phyloP scores from a whole-genome alignment of 495 filamentous ascomycete species.

The Melanomma pulvis-pyrius region DNA sequence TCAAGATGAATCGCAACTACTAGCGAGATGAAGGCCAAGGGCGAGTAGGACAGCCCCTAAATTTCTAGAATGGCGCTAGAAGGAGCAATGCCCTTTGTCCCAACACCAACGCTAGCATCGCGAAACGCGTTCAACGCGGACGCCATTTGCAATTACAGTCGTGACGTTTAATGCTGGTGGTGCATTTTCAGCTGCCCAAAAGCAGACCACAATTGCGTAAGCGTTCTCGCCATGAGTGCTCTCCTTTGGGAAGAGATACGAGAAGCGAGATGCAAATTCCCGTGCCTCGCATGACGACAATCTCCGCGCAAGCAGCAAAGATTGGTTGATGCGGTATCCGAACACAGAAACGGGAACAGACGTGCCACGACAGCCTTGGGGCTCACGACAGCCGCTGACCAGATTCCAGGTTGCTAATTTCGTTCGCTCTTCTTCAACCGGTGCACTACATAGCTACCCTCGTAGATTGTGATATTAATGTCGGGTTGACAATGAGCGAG shows the following conservation, averaged over 20 bases:
- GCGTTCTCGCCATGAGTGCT: background rate
- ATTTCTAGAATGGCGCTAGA: constrained; percentile 16
- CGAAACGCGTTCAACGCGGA: constrained; percentile 21
- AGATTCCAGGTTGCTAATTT: background rate
- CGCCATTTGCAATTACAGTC: constrained; percentile 16
- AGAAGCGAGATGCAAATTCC: background rate
- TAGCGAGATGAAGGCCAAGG: constrained; percentile 24
- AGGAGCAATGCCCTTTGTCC: constrained; percentile 2
- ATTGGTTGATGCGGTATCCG: background rate
- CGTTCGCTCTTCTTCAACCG: background rate
- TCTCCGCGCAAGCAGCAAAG: background rate
- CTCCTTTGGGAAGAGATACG: background rate
- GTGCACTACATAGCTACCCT: background rate
- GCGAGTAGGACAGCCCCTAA: constrained; percentile 24
- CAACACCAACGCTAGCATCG: constrained; percentile 6
- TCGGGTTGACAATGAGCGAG: background rate
- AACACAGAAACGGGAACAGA: no score
- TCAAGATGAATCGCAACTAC: background rate
- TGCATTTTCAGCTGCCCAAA: background rate
- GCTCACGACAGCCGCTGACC: background rate
- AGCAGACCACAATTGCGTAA: background rate
- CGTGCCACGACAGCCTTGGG: constrained; percentile 5
- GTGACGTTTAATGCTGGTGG: constrained; percentile 13
- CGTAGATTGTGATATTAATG: background rate
- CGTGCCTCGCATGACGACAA: background rate